Conservation (phyloP, 2,329 filamentous ascomycete genomes). For the Aureobasidium sp. region DNA sequence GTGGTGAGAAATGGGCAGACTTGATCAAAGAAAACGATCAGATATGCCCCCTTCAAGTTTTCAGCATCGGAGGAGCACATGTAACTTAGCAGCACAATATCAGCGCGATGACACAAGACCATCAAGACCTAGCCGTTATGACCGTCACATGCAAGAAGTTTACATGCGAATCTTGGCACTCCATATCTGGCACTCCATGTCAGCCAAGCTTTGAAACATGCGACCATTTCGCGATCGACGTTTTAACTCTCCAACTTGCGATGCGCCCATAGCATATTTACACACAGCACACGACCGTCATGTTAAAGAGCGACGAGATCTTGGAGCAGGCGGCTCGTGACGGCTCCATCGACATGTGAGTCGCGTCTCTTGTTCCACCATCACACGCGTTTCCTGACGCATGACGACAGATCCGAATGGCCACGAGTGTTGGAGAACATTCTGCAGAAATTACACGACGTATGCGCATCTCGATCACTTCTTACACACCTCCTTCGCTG, state of each 20-base stretch:
- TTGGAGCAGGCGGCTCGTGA: slow-evolving; percentile 52
- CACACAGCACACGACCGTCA: neutral
- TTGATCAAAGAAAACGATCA: neutral
- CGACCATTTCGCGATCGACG: neutral
- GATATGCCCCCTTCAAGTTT: neutral
- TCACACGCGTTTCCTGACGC: neutral
- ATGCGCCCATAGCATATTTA: neutral
- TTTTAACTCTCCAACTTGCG: neutral
- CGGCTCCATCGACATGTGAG: slow-evolving; percentile 54
- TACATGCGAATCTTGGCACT: neutral
- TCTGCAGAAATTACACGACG: slow-evolving; percentile 61
- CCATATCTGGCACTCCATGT: neutral
- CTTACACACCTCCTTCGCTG: neutral
- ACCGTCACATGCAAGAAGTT: neutral
- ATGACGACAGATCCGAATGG: slow-evolving; percentile 56
- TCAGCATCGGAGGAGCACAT: neutral
- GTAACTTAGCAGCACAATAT: neutral
- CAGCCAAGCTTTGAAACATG: slow-evolving; percentile 5
- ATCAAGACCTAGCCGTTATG: neutral
- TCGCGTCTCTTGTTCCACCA: neutral
- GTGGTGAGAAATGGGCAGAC: neutral
- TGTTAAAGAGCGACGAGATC: slow-evolving; percentile 38
- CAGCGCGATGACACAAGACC: neutral
- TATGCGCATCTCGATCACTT: slow-evolving; percentile 25
- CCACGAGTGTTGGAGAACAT: slow-evolving; percentile 58